Evolutionary conservation across 148 eudicot species (phyloP).

Genomic region (Rhododendron ferrugineum): DNA sequence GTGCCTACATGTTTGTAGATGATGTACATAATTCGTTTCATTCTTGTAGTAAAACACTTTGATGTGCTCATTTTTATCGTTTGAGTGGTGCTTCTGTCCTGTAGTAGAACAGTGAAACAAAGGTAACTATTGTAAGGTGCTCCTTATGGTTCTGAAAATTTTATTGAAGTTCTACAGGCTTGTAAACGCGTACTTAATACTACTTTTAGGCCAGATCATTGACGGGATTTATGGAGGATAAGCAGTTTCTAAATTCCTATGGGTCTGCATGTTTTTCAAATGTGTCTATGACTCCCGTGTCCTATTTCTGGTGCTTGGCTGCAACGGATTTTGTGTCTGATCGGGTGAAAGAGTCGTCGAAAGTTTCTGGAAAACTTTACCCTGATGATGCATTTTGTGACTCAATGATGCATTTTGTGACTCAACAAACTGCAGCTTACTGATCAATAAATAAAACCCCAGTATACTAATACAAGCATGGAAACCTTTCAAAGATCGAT

Average conservation of each 20-base stretch:
- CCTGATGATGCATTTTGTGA: background rate
- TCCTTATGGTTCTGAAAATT: background rate
- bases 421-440: background rate
- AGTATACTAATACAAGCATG: too few species aligned
- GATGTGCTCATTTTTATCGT: background rate
- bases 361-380: background rate
- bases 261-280: background rate
- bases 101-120: background rate
- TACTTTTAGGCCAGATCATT: background rate
- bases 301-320: too few species aligned
- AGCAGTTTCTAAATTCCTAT: background rate
- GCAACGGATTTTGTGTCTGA: background rate
- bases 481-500: too few species aligned
- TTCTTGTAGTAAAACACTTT: background rate
- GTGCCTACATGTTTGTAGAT: background rate
- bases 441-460: too few species aligned
- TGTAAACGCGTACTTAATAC: background rate
- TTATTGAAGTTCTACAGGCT: background rate
- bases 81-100: background rate
- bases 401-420: background rate
- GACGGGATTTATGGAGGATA: background rate
- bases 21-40: constrained; percentile 1
- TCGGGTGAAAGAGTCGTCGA: background rate
- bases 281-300: background rate
- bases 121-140: background rate